Evolutionary conservation across 345 rosid species (phyloP).

Genomic region (Boechera stricta): DNA sequence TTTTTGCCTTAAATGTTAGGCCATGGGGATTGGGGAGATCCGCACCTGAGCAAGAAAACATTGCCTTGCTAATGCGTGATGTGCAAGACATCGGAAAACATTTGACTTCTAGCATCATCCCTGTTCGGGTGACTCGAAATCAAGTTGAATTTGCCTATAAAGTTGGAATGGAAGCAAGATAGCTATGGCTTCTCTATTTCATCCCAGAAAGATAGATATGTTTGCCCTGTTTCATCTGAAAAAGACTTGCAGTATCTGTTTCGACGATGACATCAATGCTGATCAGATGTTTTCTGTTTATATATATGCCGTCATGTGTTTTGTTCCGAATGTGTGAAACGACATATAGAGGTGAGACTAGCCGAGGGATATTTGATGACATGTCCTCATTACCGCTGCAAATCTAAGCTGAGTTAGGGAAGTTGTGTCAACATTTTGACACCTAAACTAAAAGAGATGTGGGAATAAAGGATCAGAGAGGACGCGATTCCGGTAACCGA

Average conservation of each 20-base stretch:
- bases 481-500: neutral
- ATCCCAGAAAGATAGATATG: neutral
- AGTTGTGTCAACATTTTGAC: neutral
- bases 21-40: neutral
- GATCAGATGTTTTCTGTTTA: neutral
- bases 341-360: neutral
- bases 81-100: neutral
- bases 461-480: neutral
- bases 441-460: neutral
- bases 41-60: neutral
- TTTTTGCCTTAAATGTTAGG: neutral
- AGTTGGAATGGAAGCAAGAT: neutral
- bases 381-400: neutral
- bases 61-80: neutral
- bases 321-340: neutral
- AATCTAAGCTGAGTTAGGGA: neutral
- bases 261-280: neutral
- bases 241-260: slow-evolving; percentile 7
- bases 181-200: neutral
- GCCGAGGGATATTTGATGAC: neutral
- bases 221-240: neutral
- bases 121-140: neutral
- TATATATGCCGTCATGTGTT: neutral
- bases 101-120: neutral
- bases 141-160: neutral